Percentiles rank a stretch among this genome's conserved stretches.
Evolutionary conservation across 2,329 filamentous ascomycete species (phyloP).

Genomic region (Macrophomina tecta): DNA sequence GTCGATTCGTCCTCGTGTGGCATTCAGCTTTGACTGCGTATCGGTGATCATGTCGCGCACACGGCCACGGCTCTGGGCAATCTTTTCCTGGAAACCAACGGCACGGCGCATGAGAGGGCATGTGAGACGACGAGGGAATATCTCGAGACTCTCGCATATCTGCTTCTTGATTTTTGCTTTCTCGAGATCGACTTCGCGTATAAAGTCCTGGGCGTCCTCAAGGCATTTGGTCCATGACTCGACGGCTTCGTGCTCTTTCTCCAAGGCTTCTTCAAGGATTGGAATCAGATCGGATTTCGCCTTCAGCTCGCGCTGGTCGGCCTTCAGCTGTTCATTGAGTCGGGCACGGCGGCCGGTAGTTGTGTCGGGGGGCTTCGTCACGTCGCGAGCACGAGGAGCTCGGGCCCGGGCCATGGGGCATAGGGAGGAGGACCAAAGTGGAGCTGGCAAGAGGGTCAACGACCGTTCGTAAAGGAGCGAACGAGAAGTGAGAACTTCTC

Average conservation of each 20-base stretch:
- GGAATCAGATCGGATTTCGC: neutral
- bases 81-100: slow-evolving; percentile 23
- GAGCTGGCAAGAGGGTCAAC: neutral
- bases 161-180: slow-evolving; percentile 26
- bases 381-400: slow-evolving; percentile 15
- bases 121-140: slow-evolving; percentile 12
- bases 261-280: neutral
- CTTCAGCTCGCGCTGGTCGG: slow-evolving; percentile 13
- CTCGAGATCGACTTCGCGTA: slow-evolving; percentile 22
- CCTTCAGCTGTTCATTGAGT: slow-evolving; percentile 9
- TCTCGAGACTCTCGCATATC: slow-evolving; percentile 22
- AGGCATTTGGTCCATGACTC: slow-evolving; percentile 18
- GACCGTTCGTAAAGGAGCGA: neutral
- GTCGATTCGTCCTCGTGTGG: slow-evolving; percentile 12
- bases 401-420: slow-evolving; percentile 11
- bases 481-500: neutral
- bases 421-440: neutral
- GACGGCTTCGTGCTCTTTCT: slow-evolving; percentile 15
- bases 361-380: neutral
- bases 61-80: slow-evolving; percentile 21
- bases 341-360: neutral
- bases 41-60: slow-evolving; percentile 23
- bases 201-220: slow-evolving; percentile 22
- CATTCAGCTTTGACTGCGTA: slow-evolving; percentile 13
- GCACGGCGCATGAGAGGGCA: slow-evolving; percentile 26